A percentile compares a stretch with the other conserved stretches of the same genome.
phyloP scores from a whole-genome alignment of 768 basidiomycete genomes.

The Hemileccinum rubropunctum region DNA sequence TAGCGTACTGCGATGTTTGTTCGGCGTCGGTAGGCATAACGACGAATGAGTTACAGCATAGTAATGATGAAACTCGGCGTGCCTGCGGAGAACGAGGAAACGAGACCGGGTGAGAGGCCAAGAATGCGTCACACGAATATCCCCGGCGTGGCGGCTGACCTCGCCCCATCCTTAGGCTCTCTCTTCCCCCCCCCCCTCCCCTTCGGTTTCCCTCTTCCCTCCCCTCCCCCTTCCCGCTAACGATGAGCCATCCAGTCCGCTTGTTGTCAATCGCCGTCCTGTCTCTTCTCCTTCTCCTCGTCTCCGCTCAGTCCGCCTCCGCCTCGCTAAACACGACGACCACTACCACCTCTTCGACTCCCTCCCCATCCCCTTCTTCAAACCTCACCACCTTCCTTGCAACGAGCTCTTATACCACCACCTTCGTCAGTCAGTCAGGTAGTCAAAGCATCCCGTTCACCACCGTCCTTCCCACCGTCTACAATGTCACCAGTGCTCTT shows the following conservation, averaged over 20 bases:
- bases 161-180: constrained; percentile 8
- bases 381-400: constrained; percentile 54
- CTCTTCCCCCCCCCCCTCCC: background rate
- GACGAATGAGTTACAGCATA: background rate
- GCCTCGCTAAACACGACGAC: constrained; percentile 16
- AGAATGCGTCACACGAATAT: constrained; percentile 17
- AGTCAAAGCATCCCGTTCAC: constrained; percentile 48
- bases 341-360: background rate
- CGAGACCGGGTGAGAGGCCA: no score
- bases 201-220: no score
- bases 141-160: constrained; percentile 32
- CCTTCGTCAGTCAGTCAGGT: constrained; percentile 46
- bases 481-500: constrained; percentile 60
- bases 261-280: background rate
- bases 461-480: constrained; percentile 55
- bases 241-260: constrained; percentile 11
- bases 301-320: constrained; percentile 36
- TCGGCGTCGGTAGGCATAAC: constrained; percentile 4
- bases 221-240: background rate
- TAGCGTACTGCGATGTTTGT: constrained; percentile 16
- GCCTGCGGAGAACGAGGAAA: constrained; percentile 14
- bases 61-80: constrained; percentile 15
- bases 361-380: constrained; percentile 5
- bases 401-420: constrained; percentile 49
- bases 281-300: constrained; percentile 27